phyloP scores from a whole-genome alignment of 768 basidiomycete species.

The Hypholoma sublateritium region DNA sequence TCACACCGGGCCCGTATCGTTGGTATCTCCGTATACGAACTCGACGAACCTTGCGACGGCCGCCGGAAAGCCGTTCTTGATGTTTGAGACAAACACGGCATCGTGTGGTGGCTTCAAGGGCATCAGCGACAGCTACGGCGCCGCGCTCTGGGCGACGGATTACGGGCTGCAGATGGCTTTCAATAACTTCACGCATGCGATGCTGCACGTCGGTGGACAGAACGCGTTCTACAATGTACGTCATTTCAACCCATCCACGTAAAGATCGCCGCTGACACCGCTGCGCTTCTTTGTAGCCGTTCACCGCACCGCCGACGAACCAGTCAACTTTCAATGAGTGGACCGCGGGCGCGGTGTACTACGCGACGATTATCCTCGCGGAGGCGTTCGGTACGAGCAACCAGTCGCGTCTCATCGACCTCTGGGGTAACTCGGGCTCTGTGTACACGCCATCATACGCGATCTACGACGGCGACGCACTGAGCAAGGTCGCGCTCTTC shows the following conservation, averaged over 20 bases:
- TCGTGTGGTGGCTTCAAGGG: constrained; percentile 71
- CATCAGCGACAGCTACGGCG: constrained; percentile 60
- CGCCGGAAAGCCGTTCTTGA: constrained; percentile 49
- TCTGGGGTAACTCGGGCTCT: constrained; percentile 49
- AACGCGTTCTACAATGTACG: constrained; percentile 68
- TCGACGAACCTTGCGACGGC: constrained; percentile 45
- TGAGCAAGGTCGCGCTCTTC: constrained; percentile 64
- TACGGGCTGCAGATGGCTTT: constrained; percentile 64
- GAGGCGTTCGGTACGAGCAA: constrained; percentile 71
- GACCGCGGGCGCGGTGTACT: constrained; percentile 76
- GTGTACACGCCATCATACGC: constrained; percentile 66
- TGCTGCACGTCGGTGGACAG: constrained; percentile 66
- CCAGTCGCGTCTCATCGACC: constrained; percentile 65
- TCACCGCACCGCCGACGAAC: constrained; percentile 57
- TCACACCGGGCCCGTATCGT: constrained; percentile 49
- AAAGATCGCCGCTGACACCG: constrained; percentile 17
- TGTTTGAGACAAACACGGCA: constrained; percentile 74
- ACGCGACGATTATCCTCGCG: constrained; percentile 67
- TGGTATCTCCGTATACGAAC: constrained; percentile 54
- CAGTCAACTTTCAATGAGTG: constrained; percentile 60
- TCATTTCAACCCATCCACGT: background rate
- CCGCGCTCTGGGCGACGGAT: constrained; percentile 65
- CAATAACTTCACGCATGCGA: constrained; percentile 52
- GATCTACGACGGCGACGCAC: constrained; percentile 69
- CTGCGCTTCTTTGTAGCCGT: constrained; percentile 40